These are phyloP conservation scores for Paradendryphiella salina DNA, from an alignment of 2,329 filamentous ascomycete genomes.

Conservation along the genomic window DNA sequence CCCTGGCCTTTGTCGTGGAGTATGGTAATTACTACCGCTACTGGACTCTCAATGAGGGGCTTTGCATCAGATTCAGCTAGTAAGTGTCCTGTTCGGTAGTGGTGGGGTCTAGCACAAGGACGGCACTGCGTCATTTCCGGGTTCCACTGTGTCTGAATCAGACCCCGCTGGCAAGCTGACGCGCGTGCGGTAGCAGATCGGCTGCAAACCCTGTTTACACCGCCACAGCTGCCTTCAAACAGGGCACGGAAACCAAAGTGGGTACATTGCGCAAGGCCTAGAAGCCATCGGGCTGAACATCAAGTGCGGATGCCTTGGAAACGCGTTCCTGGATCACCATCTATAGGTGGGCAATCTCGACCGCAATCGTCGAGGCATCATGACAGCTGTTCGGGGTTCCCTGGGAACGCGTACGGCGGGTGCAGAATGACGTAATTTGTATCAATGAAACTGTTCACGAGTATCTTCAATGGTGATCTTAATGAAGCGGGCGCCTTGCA, in stretches of 20 bases:
- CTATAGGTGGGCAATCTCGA: constrained; percentile 18
- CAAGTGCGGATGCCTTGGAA: constrained; percentile 8
- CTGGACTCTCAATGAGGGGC: constrained; percentile 10
- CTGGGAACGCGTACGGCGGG: neutral
- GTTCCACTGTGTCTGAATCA: constrained; percentile 16
- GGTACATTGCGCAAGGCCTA: constrained; percentile 18
- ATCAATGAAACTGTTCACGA: too few relatives aligned
- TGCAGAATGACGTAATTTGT: constrained; percentile 6
- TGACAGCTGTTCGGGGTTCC: neutral
- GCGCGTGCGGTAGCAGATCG: neutral
- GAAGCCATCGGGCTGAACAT: constrained; percentile 15
- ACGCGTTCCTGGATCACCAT: constrained; percentile 11
- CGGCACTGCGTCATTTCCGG: constrained; percentile 38
- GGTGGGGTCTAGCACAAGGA: constrained; percentile 23
- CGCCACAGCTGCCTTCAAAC: constrained; percentile 27
- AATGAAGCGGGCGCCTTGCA: neutral
- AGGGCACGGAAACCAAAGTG: constrained; percentile 11
- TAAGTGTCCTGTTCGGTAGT: constrained; percentile 8
- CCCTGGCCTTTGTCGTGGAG: neutral
- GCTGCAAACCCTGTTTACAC: constrained; percentile 8
- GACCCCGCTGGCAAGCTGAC: constrained; percentile 12
- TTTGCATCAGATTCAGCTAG: constrained; percentile 14
- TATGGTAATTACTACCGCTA: constrained; percentile 14
- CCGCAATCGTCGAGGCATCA: constrained; percentile 11
- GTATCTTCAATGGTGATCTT: neutral